phyloP scores from a whole-genome alignment of 176 grass and related monocot species.

The Aegilops speltoides region DNA sequence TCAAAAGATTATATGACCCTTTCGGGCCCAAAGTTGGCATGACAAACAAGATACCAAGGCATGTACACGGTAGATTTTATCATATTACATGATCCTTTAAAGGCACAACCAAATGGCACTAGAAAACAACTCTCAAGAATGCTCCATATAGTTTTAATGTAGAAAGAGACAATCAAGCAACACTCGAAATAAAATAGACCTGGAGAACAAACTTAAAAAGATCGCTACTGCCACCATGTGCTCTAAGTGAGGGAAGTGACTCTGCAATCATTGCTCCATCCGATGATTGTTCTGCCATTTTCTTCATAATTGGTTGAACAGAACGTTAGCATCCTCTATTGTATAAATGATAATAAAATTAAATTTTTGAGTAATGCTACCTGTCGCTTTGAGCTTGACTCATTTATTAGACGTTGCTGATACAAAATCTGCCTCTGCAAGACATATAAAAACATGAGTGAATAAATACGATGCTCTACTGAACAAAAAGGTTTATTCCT shows the following conservation, averaged over 20 bases:
- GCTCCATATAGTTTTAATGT: not conserved
- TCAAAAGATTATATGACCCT: not conserved
- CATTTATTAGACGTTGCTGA: constrained; percentile 52
- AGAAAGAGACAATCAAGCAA: not conserved
- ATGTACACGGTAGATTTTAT: not conserved
- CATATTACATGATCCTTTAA: constrained; percentile 1
- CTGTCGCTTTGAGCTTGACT: constrained; percentile 53
- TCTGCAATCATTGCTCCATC: constrained; percentile 11
- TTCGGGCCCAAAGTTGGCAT: not conserved
- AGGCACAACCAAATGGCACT: constrained; percentile 12
- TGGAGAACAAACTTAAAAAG: constrained; percentile 54
- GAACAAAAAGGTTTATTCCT: not conserved
- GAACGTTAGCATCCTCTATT: constrained; percentile 3
- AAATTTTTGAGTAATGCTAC: constrained; percentile 35
- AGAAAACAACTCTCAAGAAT: constrained; percentile 2
- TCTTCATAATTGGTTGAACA: constrained; percentile 52
- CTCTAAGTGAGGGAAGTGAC: not conserved
- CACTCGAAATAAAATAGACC: constrained; percentile 28
- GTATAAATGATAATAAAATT: constrained; percentile 10
- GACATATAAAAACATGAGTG: constrained; percentile 23
- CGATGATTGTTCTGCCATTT: constrained; percentile 47
- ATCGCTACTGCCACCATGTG: constrained; percentile 24
- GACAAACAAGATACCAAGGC: not conserved
- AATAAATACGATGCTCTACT: not conserved
- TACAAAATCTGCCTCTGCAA: constrained; percentile 56